phyloP scores from a whole-genome alignment of 345 rosid species.

The Camelina neglecta region DNA sequence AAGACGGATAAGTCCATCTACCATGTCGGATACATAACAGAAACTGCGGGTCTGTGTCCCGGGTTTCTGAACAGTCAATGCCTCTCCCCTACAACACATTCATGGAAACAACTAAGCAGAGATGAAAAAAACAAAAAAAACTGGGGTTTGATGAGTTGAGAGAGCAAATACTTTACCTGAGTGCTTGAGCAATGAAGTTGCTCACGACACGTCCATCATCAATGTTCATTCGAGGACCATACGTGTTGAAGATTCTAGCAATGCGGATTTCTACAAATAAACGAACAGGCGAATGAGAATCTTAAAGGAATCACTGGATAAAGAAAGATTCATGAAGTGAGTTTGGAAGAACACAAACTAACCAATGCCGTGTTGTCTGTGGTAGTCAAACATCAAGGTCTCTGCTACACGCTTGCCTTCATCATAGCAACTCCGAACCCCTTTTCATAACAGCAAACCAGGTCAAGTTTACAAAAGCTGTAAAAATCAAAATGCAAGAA shows the following conservation, averaged over 20 bases:
- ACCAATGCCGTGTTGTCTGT: conserved; percentile 97
- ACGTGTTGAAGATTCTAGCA: conserved; percentile 97
- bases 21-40: conserved; percentile 99
- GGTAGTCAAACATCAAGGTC: conserved; percentile 97
- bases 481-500: neutral
- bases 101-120: conserved; percentile 4
- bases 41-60: conserved; percentile 98
- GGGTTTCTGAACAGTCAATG: conserved; percentile 89
- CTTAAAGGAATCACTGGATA: neutral
- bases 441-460: conserved; percentile 42
- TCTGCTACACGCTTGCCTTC: conserved; percentile 99
- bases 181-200: conserved; percentile 97
- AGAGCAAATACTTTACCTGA: conserved; percentile 52
- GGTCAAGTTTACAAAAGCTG: conserved; percentile 7
- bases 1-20: conserved; percentile 92
- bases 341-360: conserved; percentile 5
- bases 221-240: conserved; percentile 96
- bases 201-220: conserved; percentile 99
- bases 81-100: conserved; percentile 51
- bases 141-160: neutral
- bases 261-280: conserved; percentile 73
- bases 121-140: neutral
- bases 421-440: conserved; percentile 94
- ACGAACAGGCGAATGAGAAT: conserved; percentile 15
- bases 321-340: neutral